These are phyloP conservation scores for Tetrastigma voinierianum DNA, from an alignment of 164 flowering plant species.

Conservation along the genomic window DNA sequence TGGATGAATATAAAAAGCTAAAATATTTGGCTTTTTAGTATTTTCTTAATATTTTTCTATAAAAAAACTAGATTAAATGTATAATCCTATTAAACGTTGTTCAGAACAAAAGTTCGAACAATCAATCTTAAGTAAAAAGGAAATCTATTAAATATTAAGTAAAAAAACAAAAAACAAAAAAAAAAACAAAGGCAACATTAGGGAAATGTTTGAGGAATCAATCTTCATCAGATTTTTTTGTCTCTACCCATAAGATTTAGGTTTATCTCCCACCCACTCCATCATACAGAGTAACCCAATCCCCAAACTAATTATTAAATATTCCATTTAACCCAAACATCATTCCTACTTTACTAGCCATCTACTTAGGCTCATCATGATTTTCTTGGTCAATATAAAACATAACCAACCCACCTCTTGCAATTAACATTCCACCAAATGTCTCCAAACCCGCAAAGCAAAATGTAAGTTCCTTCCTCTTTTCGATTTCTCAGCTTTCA, in stretches of 20 bases:
- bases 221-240: background rate
- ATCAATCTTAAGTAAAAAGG: too few species aligned
- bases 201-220: background rate
- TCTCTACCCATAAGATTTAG: background rate
- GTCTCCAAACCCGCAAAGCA: background rate
- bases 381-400: background rate
- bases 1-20: too few species aligned
- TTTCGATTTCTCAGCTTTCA: background rate
- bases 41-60: too few species aligned
- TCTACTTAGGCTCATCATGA: background rate
- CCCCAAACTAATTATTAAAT: background rate
- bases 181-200: background rate
- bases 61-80: too few species aligned
- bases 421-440: background rate
- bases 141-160: too few species aligned
- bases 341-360: background rate
- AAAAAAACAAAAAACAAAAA: background rate
- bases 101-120: too few species aligned
- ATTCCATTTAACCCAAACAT: background rate
- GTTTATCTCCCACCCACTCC: conserved; percentile 1
- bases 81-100: too few species aligned
- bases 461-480: background rate
- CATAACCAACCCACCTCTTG: background rate
- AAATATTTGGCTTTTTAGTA: too few species aligned
- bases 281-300: background rate